A percentile compares a stretch with the other conserved stretches of the same genome.
phyloP scores from a whole-genome alignment of 305 asterid genomes.

The Solanum hybrid region DNA sequence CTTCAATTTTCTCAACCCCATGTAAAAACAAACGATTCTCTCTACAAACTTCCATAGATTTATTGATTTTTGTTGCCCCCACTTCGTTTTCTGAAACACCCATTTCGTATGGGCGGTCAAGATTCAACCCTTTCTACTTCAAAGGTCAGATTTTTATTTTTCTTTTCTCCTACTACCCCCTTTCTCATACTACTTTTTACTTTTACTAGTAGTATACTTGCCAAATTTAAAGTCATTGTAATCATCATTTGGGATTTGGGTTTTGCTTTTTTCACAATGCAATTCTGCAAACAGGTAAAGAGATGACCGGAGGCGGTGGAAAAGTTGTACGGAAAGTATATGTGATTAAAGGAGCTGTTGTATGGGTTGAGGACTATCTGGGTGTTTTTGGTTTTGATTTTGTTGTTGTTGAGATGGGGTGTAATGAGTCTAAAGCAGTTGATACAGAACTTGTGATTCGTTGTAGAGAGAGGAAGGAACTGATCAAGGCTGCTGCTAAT shows the following conservation, averaged over 20 bases:
- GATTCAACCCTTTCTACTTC: constrained; percentile 8
- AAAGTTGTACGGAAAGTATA: background rate
- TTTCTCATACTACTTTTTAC: background rate
- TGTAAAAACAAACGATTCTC: background rate
- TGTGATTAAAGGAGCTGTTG: background rate
- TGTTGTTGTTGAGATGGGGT: constrained; percentile 47
- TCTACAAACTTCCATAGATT: background rate
- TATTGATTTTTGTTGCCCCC: background rate
- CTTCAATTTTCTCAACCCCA: background rate
- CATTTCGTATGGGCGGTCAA: constrained; percentile 7
- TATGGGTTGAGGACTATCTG: background rate
- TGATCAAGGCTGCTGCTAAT: constrained; percentile 73
- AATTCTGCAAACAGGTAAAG: constrained; percentile 18
- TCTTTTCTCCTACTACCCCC: background rate
- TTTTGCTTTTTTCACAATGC: constrained; percentile 22
- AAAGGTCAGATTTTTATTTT: background rate
- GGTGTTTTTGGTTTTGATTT: background rate
- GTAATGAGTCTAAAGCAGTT: constrained; percentile 70
- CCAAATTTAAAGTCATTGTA: background rate
- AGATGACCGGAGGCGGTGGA: constrained; percentile 4
- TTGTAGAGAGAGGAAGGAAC: constrained; percentile 70
- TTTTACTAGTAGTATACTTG: background rate
- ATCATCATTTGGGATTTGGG: background rate
- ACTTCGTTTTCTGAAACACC: background rate
- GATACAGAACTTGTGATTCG: constrained; percentile 67